Base-by-base conservation (phyloP, 2,329 filamentous ascomycete species). In the Annulohypoxylon truncatum region DNA sequence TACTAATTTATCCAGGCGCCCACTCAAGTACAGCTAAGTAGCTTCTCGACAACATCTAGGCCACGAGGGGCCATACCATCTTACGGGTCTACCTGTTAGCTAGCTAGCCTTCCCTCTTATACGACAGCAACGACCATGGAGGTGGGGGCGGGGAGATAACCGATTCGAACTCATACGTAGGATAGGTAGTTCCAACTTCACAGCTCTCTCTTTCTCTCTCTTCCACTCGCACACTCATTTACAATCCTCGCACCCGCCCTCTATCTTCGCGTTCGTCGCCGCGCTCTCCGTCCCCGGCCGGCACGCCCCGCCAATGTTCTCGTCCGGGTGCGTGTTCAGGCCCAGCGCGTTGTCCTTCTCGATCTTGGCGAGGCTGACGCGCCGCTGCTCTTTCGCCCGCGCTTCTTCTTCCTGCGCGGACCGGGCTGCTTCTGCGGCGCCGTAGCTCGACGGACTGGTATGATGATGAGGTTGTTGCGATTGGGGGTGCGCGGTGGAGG, bases 191-290 rank as follows among this genome's bases (percentile, higher is more conserved):
- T n/a, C n/a, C n/a, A n/a, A n/a, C n/a, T n/a, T n/a, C n/a, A n/a
- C n/a, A n/a, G n/a, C n/a, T n/a, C n/a, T n/a, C n/a, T n/a, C n/a
- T n/a, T n/a, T n/a, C n/a, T n/a, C n/a, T n/a, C n/a, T n/a, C n/a
- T n/a, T n/a, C n/a, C n/a, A n/a, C n/a, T n/a, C n/a, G n/a, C n/a
- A n/a, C n/a, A n/a, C n/a, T 72, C 59, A 80, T 56, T 78, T 71
- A 57, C 79, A 79, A 53, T 80, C 79, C 70, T 81, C 76, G 33
- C 79, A 80, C 10, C 75, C 70, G 8, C 60, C 72, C 33, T 57
- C 58, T n/a, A 51, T 24, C 35, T 31, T 50, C 22, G 44, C 42
- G n/a, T 51, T 51, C 44, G 55, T 59, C 50, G 44, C 31, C 53
- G 48, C 20, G 57, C 48, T 65, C 65, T 65, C 61, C 9, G 18